Conservation (phyloP, 2,329 filamentous ascomycete species). For the Claviceps arundinis region DNA sequence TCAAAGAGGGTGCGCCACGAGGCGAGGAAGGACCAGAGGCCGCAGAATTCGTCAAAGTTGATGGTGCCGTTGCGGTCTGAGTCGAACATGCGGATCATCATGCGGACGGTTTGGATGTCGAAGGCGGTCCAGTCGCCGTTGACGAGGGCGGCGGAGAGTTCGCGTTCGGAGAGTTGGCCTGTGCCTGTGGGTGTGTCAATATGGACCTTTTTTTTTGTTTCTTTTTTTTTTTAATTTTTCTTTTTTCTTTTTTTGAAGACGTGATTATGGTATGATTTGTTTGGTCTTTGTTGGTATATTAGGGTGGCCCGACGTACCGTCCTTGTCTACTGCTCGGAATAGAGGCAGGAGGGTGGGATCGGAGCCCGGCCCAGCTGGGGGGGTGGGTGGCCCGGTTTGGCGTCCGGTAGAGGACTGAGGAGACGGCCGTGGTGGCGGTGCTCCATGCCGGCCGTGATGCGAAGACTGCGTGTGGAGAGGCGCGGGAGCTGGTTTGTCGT, state of each 20-base stretch:
- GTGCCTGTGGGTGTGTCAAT: conserved; percentile 36
- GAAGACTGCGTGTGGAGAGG: conserved; percentile 2
- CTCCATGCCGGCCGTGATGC: background rate
- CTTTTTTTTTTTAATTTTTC: background rate
- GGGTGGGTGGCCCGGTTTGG: conserved; percentile 50
- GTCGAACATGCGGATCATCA: conserved; percentile 99
- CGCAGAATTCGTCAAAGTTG: conserved; percentile 91
- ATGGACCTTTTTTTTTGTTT: background rate
- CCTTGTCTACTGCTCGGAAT: conserved; percentile 83
- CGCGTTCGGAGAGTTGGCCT: conserved; percentile 71
- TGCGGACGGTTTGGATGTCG: conserved; percentile 83
- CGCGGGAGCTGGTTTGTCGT: conserved; percentile 35
- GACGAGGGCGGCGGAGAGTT: conserved; percentile 80
- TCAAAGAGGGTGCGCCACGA: conserved; percentile 93
- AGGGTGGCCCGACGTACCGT: conserved; percentile 36
- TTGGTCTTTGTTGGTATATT: background rate
- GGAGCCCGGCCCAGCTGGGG: conserved; percentile 41
- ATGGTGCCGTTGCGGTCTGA: conserved; percentile 79
- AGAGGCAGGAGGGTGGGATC: conserved; percentile 70
- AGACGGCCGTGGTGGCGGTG: conserved; percentile 17
- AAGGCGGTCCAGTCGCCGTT: conserved; percentile 95
- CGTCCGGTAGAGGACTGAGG: conserved; percentile 32
- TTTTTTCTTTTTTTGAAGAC: background rate
- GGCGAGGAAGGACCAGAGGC: conserved; percentile 88
- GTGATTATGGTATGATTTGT: background rate